Conservation (phyloP, 306 rosid genomes). For the Vigna reflexopilosa region DNA sequence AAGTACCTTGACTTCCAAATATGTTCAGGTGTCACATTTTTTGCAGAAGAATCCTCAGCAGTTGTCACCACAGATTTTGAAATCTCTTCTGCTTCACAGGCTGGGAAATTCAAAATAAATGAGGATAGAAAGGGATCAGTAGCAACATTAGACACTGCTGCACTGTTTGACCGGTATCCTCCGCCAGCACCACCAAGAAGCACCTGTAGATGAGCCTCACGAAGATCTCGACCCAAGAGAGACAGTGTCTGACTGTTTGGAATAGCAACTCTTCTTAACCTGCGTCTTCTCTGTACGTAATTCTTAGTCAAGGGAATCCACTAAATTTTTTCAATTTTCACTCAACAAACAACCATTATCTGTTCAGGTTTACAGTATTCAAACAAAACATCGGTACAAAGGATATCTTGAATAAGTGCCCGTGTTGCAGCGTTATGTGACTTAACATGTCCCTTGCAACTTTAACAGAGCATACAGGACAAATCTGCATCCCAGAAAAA, state of each 20-base stretch:
- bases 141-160: conserved; percentile 62
- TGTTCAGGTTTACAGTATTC: conserved; percentile 2
- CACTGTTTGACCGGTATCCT: conserved; percentile 66
- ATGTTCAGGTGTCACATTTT: conserved; percentile 59
- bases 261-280: conserved; percentile 81
- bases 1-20: conserved; percentile 93
- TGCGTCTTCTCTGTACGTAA: conserved; percentile 89
- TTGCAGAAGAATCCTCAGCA: conserved; percentile 69
- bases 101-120: conserved; percentile 83
- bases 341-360: conserved; percentile 27
- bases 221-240: conserved; percentile 89
- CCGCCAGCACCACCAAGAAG: conserved; percentile 70
- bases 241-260: conserved; percentile 77
- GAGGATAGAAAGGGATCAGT: conserved; percentile 91
- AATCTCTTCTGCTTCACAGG: conserved; percentile 87
- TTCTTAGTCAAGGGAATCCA: conserved; percentile 68
- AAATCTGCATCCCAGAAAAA: conserved; percentile 67
- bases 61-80: conserved; percentile 78
- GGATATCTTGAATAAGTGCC: conserved; percentile 97
- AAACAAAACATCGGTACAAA: conserved; percentile 40
- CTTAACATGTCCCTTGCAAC: conserved; percentile 88
- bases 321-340: neutral
- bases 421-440: conserved; percentile 93
- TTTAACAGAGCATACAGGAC: conserved; percentile 94
- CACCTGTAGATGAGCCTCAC: conserved; percentile 96